Base-by-base conservation (phyloP, 2,329 filamentous ascomycete genomes). In the Thielaviopsis musarum region DNA sequence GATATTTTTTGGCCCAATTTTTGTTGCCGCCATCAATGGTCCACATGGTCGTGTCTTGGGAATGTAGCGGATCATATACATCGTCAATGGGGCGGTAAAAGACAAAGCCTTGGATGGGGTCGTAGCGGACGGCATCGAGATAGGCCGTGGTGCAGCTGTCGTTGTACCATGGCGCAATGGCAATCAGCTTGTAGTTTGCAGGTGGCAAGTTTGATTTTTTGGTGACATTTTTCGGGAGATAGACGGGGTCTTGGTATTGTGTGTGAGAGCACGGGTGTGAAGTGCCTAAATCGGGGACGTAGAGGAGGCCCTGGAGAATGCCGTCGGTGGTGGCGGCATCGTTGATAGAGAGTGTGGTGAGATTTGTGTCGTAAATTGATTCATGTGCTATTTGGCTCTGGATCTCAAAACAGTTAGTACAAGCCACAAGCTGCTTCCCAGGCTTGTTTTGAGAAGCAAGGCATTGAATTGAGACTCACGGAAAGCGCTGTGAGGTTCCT, bases 141-240 rank as follows among this genome's bases (percentile, higher is more conserved):
- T 89, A 95, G 52, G 84, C 79, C 59, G 77, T 71, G 13, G 88
- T 86, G 68, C 91, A 98, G 26, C 81, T 73, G 7, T 77, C 73
- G 63, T 78, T 86, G 65, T 89, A 82, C 91, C 91, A 97, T 28
- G 91, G 91, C 24, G 88, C 91, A 58, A 96, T 73, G 28, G 87
- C 91, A 65, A 96, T 81, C 57, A 90, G 75, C 59, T 85, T 82
- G 69, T 88, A 89, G 64, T 86, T 82, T 55, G 78, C 77, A 0
- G 77, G 74, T 0, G 83, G 82, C 0, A 96, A 79, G 66, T 93
- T 78, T n/a, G 71, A 69, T 65, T 80, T 78, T 17, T 85, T 81
- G 13, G 88, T 95, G 59, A 83, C 88, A 69, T 93, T 91, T 45
- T 69, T 65, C 1, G 90, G 88, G 9, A 96, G 77, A 65, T 85